Evolutionary conservation across 306 rosid genomes (phyloP).

Genomic region (Rosa multiflora): DNA sequence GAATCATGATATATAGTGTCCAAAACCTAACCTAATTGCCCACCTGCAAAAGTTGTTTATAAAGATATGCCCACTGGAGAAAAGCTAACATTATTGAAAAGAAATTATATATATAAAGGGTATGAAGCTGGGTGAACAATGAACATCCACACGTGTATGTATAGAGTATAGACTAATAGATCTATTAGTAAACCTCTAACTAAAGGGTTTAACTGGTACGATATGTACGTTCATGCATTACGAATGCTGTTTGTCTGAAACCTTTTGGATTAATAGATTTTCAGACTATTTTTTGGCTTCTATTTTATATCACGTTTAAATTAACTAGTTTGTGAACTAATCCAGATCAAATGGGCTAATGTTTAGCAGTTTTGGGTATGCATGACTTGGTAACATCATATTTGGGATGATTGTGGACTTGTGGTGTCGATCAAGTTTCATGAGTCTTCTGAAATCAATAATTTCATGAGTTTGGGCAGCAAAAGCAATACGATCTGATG

Average conservation of each 20-base stretch:
- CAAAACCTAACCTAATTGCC: conserved; percentile 10
- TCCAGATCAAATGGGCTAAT: not conserved
- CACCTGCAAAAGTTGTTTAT: not conserved
- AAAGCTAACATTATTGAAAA: not conserved
- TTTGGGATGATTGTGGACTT: not conserved
- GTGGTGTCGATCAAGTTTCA: not conserved
- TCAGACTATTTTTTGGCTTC: not conserved
- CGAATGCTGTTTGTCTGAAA: not conserved
- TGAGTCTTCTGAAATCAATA: not conserved
- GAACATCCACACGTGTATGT: conserved; percentile 5
- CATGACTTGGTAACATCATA: not conserved
- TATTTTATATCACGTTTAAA: not conserved
- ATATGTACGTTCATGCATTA: not conserved
- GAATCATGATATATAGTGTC: not conserved
- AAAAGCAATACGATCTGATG: too few species aligned
- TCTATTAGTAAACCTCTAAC: not conserved
- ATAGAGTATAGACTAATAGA: not conserved
- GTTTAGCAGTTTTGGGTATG: not conserved
- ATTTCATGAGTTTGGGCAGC: not conserved
- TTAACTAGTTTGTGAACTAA: not conserved
- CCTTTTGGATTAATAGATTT: not conserved
- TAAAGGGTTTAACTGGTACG: conserved; percentile 5
- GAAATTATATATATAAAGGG: not conserved
- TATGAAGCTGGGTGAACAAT: not conserved
- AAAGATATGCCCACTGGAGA: not conserved